A percentile compares a stretch with the other conserved stretches of the same genome.
phyloP scores from a whole-genome alignment of 2,329 filamentous ascomycete species.

The Dichotomopilus funicola region DNA sequence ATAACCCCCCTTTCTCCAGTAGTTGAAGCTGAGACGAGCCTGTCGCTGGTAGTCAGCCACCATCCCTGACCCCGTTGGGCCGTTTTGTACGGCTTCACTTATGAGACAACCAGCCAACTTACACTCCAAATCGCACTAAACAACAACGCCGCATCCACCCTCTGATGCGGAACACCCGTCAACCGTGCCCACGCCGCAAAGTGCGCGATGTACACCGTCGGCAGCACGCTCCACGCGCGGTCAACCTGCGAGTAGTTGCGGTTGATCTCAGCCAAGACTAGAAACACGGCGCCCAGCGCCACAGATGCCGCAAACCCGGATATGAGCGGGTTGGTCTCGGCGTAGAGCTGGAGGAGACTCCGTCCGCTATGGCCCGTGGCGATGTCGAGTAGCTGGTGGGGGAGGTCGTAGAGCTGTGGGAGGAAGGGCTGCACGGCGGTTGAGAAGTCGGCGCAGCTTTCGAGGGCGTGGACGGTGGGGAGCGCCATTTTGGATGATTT shows the following conservation, averaged over 20 bases:
- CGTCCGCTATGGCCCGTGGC: constrained; percentile 46
- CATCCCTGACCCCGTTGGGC: constrained; percentile 12
- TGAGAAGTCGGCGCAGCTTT: constrained; percentile 70
- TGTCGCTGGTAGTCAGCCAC: constrained; percentile 30
- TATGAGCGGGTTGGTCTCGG: constrained; percentile 79
- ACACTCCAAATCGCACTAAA: constrained; percentile 76
- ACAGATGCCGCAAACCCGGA: constrained; percentile 67
- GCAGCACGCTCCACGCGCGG: constrained; percentile 83
- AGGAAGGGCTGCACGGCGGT: constrained; percentile 71
- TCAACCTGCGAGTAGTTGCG: constrained; percentile 97
- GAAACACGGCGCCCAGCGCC: constrained; percentile 62
- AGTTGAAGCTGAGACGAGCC: constrained; percentile 87
- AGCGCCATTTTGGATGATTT: constrained; percentile 51
- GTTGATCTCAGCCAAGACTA: constrained; percentile 76
- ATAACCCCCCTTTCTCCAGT: constrained; percentile 93
- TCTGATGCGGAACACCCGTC: constrained; percentile 60
- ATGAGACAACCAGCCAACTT: constrained; percentile 30
- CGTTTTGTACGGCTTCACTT: not conserved
- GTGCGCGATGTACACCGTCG: constrained; percentile 79
- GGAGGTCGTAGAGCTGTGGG: constrained; percentile 62
- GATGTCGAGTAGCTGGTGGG: constrained; percentile 55
- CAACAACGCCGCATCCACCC: constrained; percentile 65
- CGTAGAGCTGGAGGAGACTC: constrained; percentile 64
- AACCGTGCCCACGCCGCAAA: constrained; percentile 77
- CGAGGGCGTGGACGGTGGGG: constrained; percentile 61